Evolutionary conservation across 1,139 yeast species (phyloP).

Genomic region (Candida labiduridarum): DNA sequence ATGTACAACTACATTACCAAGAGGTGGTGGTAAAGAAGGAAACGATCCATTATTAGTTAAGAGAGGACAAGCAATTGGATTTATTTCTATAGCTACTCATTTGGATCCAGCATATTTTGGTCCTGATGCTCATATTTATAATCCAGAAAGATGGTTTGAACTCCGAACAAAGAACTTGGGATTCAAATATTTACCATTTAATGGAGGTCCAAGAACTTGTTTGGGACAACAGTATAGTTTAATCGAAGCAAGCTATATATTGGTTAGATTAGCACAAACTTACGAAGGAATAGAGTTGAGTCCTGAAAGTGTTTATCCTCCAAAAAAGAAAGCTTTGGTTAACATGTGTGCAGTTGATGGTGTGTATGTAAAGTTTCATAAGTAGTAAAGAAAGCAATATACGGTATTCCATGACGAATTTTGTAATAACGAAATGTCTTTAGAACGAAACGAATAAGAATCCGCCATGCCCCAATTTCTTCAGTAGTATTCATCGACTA

Average conservation of each 20-base stretch:
- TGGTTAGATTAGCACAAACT: slow-evolving; percentile 28
- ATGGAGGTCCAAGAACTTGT: slow-evolving; percentile 45
- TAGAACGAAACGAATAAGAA: not conserved
- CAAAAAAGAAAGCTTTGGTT: slow-evolving; percentile 34
- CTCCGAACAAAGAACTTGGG: slow-evolving; percentile 27
- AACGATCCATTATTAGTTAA: slow-evolving; percentile 40
- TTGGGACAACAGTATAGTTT: slow-evolving; percentile 49
- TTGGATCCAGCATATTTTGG: slow-evolving; percentile 44
- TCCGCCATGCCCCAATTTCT: no score
- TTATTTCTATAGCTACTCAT: slow-evolving; percentile 44
- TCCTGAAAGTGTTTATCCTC: slow-evolving; percentile 25
- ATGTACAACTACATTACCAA: slow-evolving; percentile 49
- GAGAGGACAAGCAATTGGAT: slow-evolving; percentile 37
- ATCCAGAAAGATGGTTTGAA: slow-evolving; percentile 50
- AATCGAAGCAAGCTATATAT: slow-evolving; percentile 40
- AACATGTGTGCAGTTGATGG: slow-evolving; percentile 38
- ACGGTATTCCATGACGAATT: no score
- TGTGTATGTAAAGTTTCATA: slow-evolving; percentile 14
- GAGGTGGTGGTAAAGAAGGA: slow-evolving; percentile 54
- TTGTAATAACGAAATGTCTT: no score
- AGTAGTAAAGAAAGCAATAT: not conserved
- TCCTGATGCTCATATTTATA: slow-evolving; percentile 39
- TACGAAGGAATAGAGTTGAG: not conserved
- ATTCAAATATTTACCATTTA: slow-evolving; percentile 46
- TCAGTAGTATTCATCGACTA: no score